Conservation (phyloP, 805 yeast species). For the Candida gorgasii region DNA sequence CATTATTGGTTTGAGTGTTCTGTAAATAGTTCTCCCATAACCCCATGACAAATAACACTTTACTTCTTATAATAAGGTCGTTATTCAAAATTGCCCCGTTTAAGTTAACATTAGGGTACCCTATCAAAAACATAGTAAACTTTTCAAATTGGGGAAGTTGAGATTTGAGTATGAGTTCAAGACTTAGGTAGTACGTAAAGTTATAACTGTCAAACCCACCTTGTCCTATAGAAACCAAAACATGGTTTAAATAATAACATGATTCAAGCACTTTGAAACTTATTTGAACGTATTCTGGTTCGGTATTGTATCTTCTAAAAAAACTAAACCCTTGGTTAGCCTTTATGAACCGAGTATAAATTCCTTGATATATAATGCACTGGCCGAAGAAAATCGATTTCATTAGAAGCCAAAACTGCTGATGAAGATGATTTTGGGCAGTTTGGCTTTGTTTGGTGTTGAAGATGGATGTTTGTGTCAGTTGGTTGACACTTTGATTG, state of each 20-base stretch:
- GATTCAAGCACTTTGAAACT: slow-evolving; percentile 35
- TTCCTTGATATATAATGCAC: slow-evolving; percentile 52
- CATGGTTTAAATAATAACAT: slow-evolving; percentile 47
- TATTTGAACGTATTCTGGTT: slow-evolving; percentile 27
- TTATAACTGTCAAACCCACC: slow-evolving; percentile 68
- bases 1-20: slow-evolving; percentile 18
- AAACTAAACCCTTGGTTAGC: background rate
- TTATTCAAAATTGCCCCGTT: slow-evolving; percentile 26
- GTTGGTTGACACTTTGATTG: slow-evolving; percentile 23
- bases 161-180: slow-evolving; percentile 37
- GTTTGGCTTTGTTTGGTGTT: slow-evolving; percentile 17
- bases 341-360: slow-evolving; percentile 38
- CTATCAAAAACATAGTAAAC: slow-evolving; percentile 34
- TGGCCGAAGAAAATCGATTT: slow-evolving; percentile 48
- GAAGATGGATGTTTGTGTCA: slow-evolving; percentile 17
- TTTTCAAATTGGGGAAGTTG: slow-evolving; percentile 25
- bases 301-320: slow-evolving; percentile 16
- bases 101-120: slow-evolving; percentile 33
- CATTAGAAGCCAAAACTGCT: slow-evolving; percentile 38
- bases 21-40: slow-evolving; percentile 48
- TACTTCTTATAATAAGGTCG: slow-evolving; percentile 33
- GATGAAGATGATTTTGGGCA: slow-evolving; percentile 9
- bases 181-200: slow-evolving; percentile 52
- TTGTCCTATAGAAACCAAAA: slow-evolving; percentile 55
- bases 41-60: slow-evolving; percentile 47